These are phyloP conservation scores for Pythium dissotocum DNA, from an alignment of 352 stramenopile genomes.

Conservation along the genomic window DNA sequence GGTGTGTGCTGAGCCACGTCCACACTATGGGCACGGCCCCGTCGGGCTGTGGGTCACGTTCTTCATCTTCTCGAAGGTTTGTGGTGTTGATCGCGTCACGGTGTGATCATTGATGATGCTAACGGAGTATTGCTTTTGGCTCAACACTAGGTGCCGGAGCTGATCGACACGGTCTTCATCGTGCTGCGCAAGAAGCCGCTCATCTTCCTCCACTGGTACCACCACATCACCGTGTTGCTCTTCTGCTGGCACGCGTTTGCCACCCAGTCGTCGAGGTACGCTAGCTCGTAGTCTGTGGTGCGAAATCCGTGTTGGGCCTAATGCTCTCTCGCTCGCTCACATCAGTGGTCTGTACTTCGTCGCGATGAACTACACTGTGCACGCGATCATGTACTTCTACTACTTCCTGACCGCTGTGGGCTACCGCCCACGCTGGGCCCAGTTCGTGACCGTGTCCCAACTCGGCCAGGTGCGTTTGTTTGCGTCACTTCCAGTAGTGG, in stretches of 20 bases:
- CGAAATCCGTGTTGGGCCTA: not conserved
- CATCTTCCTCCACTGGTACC: slow-evolving; percentile 99
- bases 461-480: slow-evolving; percentile 80
- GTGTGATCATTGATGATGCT: not conserved
- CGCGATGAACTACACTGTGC: slow-evolving; percentile 98
- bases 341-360: slow-evolving; percentile 95
- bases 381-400: slow-evolving; percentile 98
- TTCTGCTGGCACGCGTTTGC: slow-evolving; percentile 98
- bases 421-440: slow-evolving; percentile 73
- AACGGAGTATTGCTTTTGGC: slow-evolving; percentile 1
- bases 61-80: slow-evolving; percentile 89
- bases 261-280: slow-evolving; percentile 82
- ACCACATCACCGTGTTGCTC: slow-evolving; percentile 97
- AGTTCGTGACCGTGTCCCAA: slow-evolving; percentile 89
- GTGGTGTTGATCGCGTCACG: slow-evolving; percentile 5
- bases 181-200: slow-evolving; percentile 96
- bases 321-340: slow-evolving; percentile 5
- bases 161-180: slow-evolving; percentile 97
- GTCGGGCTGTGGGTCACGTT: slow-evolving; percentile 79
- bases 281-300: not conserved
- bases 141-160: slow-evolving; percentile 76
- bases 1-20: slow-evolving; percentile 68
- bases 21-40: slow-evolving; percentile 68
- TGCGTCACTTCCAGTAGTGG: slow-evolving; percentile 7
- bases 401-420: slow-evolving; percentile 90